Percentiles rank a stretch among this genome's conserved stretches.
phyloP scores from a whole-genome alignment of 2,329 filamentous ascomycete species.

The Phialophora tarda region DNA sequence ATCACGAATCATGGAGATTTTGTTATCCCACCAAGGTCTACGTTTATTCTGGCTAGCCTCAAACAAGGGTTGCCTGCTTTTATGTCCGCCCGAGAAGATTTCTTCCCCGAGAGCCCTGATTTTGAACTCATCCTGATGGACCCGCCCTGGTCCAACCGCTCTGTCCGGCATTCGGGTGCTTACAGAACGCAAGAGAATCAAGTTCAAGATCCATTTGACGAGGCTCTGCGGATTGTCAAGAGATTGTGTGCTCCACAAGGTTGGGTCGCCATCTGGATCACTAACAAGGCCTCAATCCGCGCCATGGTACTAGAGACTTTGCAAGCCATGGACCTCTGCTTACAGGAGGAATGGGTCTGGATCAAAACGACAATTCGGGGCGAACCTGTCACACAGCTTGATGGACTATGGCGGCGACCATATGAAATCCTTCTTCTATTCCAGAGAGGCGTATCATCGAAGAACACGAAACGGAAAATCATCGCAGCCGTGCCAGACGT shows the following conservation, averaged over 20 bases:
- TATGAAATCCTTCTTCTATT: constrained; percentile 65
- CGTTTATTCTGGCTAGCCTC: constrained; percentile 55
- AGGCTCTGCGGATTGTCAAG: constrained; percentile 54
- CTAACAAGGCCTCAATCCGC: constrained; percentile 61
- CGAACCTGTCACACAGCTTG: constrained; percentile 57
- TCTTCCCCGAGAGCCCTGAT: constrained; percentile 34
- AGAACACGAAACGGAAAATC: constrained; percentile 53
- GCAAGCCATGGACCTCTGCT: constrained; percentile 53
- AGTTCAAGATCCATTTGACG: constrained; percentile 39
- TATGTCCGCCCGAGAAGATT: constrained; percentile 37
- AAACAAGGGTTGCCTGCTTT: constrained; percentile 40
- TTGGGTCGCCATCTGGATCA: constrained; percentile 66
- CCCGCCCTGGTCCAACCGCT: constrained; percentile 68
- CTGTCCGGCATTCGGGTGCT: constrained; percentile 59
- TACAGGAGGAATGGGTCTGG: constrained; percentile 69
- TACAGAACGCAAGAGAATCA: constrained; percentile 50
- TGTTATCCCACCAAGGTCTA: constrained; percentile 56
- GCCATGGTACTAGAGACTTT: constrained; percentile 56
- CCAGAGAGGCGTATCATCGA: constrained; percentile 40
- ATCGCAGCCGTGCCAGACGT: constrained; percentile 66
- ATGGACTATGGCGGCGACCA: constrained; percentile 64
- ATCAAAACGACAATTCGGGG: constrained; percentile 63
- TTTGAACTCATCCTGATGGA: constrained; percentile 68
- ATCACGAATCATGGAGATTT: constrained; percentile 44
- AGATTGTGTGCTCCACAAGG: constrained; percentile 48